Percentiles rank a stretch among this genome's conserved stretches.
These are phyloP conservation scores for Alternaria tenuissima DNA, from an alignment of 2,329 filamentous ascomycete species.

Conservation along the genomic window DNA sequence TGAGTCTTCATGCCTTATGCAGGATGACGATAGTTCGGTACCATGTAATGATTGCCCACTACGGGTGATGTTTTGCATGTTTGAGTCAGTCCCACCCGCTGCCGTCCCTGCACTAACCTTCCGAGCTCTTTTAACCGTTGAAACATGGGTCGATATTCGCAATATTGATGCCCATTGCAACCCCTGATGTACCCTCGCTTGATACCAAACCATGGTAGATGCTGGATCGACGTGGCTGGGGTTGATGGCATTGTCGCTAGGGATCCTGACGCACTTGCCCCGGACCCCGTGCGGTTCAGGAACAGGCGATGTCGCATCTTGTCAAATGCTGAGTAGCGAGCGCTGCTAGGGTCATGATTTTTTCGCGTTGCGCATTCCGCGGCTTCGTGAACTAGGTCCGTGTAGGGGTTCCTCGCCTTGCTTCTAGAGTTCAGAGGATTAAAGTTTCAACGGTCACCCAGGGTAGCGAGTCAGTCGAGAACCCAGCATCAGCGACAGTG, in stretches of 20 bases:
- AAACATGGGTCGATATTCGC: slow-evolving; percentile 12
- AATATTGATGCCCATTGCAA: slow-evolving; percentile 14
- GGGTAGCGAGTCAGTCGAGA: slow-evolving; percentile 26
- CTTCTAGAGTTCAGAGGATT: slow-evolving; percentile 18
- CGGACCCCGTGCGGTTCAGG: slow-evolving; percentile 12
- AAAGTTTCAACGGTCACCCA: slow-evolving; percentile 30
- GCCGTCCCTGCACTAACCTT: slow-evolving; percentile 3
- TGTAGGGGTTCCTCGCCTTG: slow-evolving; percentile 16
- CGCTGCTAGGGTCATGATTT: slow-evolving; percentile 18
- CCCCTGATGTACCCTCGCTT: slow-evolving; percentile 14
- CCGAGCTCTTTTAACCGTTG: slow-evolving; percentile 13
- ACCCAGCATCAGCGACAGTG: slow-evolving; percentile 3
- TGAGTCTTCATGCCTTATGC: slow-evolving; percentile 11
- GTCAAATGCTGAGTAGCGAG: slow-evolving; percentile 14
- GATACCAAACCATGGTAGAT: slow-evolving; percentile 21
- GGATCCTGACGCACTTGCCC: slow-evolving; percentile 9
- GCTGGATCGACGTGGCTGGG: slow-evolving; percentile 19
- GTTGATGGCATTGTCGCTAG: slow-evolving; percentile 3
- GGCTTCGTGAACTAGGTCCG: slow-evolving; percentile 10
- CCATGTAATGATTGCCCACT: slow-evolving; percentile 20
- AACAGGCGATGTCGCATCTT: slow-evolving; percentile 12
- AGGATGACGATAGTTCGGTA: slow-evolving; percentile 10
- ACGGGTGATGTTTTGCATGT: slow-evolving; percentile 31
- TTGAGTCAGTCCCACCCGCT: slow-evolving; percentile 21
- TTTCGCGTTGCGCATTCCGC: slow-evolving; percentile 12